phyloP scores from a whole-genome alignment of 352 stramenopile genomes.

The Pythium brachiatum region DNA sequence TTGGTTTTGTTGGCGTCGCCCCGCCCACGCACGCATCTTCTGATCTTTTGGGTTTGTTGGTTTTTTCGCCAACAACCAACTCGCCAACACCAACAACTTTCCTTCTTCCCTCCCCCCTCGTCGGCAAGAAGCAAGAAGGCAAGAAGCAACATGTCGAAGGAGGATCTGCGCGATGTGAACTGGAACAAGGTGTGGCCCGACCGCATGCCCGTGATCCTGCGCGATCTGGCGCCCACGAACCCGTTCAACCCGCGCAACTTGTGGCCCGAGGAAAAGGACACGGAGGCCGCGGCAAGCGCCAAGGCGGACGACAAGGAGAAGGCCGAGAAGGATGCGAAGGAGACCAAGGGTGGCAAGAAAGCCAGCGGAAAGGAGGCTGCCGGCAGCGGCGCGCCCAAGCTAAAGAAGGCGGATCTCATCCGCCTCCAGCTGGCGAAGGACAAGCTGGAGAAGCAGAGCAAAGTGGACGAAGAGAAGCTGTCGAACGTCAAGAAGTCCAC shows the following conservation, averaged over 20 bases:
- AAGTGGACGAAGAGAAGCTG: constrained; percentile 87
- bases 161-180: constrained; percentile 83
- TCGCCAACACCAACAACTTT: constrained; percentile 8
- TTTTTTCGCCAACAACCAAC: constrained; percentile 8
- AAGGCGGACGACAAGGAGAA: constrained; percentile 28
- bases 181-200: constrained; percentile 89
- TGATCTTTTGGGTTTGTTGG: constrained; percentile 13
- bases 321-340: constrained; percentile 5
- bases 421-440: constrained; percentile 86
- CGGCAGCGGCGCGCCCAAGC: constrained; percentile 30
- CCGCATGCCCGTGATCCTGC: constrained; percentile 86
- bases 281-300: constrained; percentile 28
- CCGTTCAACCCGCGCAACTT: constrained; percentile 86
- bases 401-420: constrained; percentile 88
- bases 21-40: constrained; percentile 10
- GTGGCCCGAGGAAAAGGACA: constrained; percentile 77
- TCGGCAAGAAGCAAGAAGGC: not conserved
- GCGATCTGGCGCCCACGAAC: constrained; percentile 79
- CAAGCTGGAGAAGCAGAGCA: constrained; percentile 85
- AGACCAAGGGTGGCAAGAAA: constrained; percentile 31
- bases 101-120: constrained; percentile 1
- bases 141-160: constrained; percentile 48
- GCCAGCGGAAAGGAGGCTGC: constrained; percentile 33
- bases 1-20: constrained; percentile 7
- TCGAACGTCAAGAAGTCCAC: constrained; percentile 83